Base-by-base conservation (phyloP, 148 eudicot genomes). In the Mesembryanthemum crystallinum region DNA sequence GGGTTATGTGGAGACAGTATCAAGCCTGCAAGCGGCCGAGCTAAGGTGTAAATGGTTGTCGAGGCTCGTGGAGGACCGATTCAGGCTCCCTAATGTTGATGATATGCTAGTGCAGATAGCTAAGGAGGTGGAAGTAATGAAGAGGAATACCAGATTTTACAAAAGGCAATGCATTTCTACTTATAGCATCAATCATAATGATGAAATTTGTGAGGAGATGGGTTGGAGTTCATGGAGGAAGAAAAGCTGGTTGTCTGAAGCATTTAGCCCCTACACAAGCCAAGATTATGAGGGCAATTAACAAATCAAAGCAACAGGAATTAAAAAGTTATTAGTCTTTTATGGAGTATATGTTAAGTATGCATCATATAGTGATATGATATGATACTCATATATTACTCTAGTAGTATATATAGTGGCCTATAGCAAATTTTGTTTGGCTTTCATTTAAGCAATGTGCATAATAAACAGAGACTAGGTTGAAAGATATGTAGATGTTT, bases 81-180 rank as follows among this genome's bases (percentile, higher is more conserved):
- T 92, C 66, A 85, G 87, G 90, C 97, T 91, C 51, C 99, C 99
- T 1, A 87, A 80, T 47, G 82, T 88, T 43, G 89, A 88, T 66
- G 84, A 79, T 7, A 92, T 92, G 99, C 76, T 92, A 7, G 80
- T 83, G 25, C 90, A 91, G 8, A 89, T 82, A 39, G 84, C 61
- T 0, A 61, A 83, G 35, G 97, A 91, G 76, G 88, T 85, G 81
- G 93, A 89, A 72, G 89, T 96, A 13, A 96, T 96, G 94, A 96
- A 81, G 83, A 88, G 76, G 72, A 85, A 91, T 8, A 92, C 91
- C 0, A 87, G 97, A 70, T 92, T 95, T 60, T 92, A 88, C 87
- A 88, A 89, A 80, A 87, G 99, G 74, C 90, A 86, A 64, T 90
- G 99, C 88, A 95, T 90, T 37, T 92, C 98, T 1, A 95, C 99